Conservation (phyloP, 225 moss, liverwort and hornwort species). For the Anthoceros angustus region DNA sequence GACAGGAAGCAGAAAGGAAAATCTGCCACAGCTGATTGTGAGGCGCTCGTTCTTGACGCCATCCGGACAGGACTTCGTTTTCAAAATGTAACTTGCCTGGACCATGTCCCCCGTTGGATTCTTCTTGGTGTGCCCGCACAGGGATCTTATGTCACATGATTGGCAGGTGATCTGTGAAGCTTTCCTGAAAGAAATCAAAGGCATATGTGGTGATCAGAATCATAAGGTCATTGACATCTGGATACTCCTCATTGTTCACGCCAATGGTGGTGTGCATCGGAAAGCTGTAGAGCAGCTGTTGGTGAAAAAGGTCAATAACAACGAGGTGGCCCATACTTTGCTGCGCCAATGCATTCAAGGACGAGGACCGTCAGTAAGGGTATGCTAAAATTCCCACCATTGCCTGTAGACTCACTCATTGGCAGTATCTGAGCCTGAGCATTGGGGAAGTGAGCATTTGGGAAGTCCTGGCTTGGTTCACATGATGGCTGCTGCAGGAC, state of each 20-base stretch:
- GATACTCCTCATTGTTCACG: conserved; percentile 68
- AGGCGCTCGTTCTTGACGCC: conserved; percentile 73
- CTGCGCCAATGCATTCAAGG: conserved; percentile 58
- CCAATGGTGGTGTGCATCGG: conserved; percentile 63
- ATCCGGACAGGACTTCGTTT: conserved; percentile 80
- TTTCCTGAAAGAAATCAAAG: conserved; percentile 64
- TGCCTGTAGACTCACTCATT: background rate
- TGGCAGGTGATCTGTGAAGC: conserved; percentile 60
- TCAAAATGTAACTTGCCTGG: conserved; percentile 40
- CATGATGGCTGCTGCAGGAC: conserved; percentile 27
- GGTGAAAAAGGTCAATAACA: conserved; percentile 47
- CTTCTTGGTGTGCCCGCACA: background rate
- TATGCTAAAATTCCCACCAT: conserved; percentile 2
- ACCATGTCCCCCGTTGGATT: background rate
- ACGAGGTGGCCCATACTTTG: conserved; percentile 43
- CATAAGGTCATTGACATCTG: conserved; percentile 82
- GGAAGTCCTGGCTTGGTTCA: too few relatives aligned
- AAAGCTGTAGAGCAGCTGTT: conserved; percentile 51
- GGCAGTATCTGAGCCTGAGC: too few relatives aligned
- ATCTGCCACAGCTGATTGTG: conserved; percentile 54
- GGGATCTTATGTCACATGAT: background rate
- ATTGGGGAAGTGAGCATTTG: too few relatives aligned
- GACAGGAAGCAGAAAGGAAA: conserved; percentile 75
- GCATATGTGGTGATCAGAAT: conserved; percentile 42
- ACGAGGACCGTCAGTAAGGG: conserved; percentile 71